Evolutionary conservation across 495 filamentous ascomycete genomes (phyloP).

Genomic region (Jackrogersella minutella): DNA sequence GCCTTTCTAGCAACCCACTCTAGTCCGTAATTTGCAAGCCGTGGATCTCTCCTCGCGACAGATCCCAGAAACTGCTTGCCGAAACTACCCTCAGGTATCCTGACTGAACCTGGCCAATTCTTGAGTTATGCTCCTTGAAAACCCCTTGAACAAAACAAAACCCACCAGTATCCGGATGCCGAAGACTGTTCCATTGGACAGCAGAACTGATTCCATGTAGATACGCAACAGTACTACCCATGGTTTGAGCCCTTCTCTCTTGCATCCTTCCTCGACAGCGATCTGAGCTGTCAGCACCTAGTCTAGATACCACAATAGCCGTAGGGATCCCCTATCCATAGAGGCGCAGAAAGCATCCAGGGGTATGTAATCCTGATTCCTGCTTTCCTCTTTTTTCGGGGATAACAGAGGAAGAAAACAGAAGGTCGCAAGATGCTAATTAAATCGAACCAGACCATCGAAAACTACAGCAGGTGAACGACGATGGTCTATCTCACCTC

Average conservation of each 20-base stretch:
- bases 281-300: constrained; percentile 19
- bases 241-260: constrained; percentile 2
- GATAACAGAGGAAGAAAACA: background rate
- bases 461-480: background rate
- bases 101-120: background rate
- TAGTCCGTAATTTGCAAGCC: constrained; percentile 13
- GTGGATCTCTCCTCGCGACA: constrained; percentile 20
- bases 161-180: background rate
- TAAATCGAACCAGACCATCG: constrained; percentile 10
- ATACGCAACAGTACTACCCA: background rate
- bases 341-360: background rate
- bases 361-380: background rate
- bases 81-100: constrained; percentile 1
- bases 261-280: constrained; percentile 13
- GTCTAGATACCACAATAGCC: background rate
- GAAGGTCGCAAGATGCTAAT: constrained; percentile 2
- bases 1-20: constrained; percentile 16
- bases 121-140: background rate
- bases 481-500: background rate
- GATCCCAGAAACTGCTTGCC: constrained; percentile 2
- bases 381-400: too few relatives aligned
- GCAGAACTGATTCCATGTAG: background rate
- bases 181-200: background rate
- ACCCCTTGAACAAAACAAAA: background rate
- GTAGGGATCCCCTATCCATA: background rate